Evolutionary conservation across 306 rosid genomes (phyloP).

Genomic region (Castanea mollissima): DNA sequence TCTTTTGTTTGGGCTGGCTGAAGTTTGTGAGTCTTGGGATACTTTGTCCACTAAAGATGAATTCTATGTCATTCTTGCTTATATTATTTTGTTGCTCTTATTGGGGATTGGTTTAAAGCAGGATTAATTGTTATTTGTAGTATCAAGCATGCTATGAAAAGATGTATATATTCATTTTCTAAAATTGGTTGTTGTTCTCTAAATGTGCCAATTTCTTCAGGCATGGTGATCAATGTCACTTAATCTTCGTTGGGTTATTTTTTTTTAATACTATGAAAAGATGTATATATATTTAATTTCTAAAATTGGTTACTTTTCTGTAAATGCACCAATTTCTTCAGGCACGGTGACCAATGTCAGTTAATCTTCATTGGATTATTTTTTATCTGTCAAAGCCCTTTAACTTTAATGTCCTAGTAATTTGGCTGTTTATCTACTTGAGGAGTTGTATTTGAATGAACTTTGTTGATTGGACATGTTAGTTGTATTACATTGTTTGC

Average conservation of each 20-base stretch:
- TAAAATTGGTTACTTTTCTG: background rate
- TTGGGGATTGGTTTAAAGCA: background rate
- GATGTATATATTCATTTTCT: background rate
- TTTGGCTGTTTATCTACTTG: constrained; percentile 8
- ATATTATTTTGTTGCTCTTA: too few relatives aligned
- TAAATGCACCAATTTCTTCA: background rate
- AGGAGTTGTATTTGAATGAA: constrained; percentile 2
- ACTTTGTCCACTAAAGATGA: too few relatives aligned
- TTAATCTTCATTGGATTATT: background rate
- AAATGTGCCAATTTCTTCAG: background rate
- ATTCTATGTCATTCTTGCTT: too few relatives aligned
- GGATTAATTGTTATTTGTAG: background rate
- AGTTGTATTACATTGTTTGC: constrained; percentile 9
- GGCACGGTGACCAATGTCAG: background rate
- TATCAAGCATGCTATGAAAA: background rate
- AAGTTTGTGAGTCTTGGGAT: background rate
- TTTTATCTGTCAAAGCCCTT: background rate
- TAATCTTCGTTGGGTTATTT: background rate
- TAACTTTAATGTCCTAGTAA: background rate
- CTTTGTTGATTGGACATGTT: background rate
- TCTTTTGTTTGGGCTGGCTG: background rate
- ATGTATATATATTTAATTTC: background rate
- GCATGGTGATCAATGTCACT: background rate
- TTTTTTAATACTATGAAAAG: too few relatives aligned
- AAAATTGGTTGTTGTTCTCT: background rate